A percentile compares a stretch with the other conserved stretches of the same genome.
phyloP scores from a whole-genome alignment of 345 rosid genomes.

The Punica granatum region DNA sequence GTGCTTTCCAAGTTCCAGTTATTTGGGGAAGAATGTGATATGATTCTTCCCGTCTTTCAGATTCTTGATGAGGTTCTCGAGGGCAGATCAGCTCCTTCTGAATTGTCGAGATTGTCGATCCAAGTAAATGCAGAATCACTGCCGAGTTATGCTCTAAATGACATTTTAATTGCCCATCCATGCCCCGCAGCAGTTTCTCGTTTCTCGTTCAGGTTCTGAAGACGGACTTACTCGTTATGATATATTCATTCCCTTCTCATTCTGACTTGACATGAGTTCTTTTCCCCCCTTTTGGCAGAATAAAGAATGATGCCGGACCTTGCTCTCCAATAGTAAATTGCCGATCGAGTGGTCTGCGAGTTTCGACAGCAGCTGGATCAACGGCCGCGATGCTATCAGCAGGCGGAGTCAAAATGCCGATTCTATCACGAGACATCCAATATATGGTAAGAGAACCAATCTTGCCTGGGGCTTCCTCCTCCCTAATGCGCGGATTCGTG shows the following conservation, averaged over 20 bases:
- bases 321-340: conserved; percentile 44
- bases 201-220: conserved; percentile 60
- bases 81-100: conserved; percentile 40
- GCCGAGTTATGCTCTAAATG: conserved; percentile 68
- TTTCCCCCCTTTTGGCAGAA: conserved; percentile 29
- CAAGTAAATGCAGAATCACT: conserved; percentile 47
- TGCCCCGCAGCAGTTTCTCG: conserved; percentile 80
- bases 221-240: background rate
- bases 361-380: conserved; percentile 85
- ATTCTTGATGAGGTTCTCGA: conserved; percentile 61
- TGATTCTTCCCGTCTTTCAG: conserved; percentile 23
- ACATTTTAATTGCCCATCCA: conserved; percentile 68
- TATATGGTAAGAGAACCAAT: conserved; percentile 94
- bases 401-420: conserved; percentile 74
- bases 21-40: background rate
- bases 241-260: background rate
- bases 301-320: conserved; percentile 32
- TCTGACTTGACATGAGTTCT: background rate
- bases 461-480: conserved; percentile 31
- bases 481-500: conserved; percentile 57
- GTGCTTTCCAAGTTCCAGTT: background rate
- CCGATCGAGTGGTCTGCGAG: conserved; percentile 84
- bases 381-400: conserved; percentile 93
- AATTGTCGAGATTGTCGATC: conserved; percentile 51
- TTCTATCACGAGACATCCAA: conserved; percentile 56